Evolutionary conservation across 2,329 filamentous ascomycete species (phyloP).

Genomic region (Aspergillus sp.): DNA sequence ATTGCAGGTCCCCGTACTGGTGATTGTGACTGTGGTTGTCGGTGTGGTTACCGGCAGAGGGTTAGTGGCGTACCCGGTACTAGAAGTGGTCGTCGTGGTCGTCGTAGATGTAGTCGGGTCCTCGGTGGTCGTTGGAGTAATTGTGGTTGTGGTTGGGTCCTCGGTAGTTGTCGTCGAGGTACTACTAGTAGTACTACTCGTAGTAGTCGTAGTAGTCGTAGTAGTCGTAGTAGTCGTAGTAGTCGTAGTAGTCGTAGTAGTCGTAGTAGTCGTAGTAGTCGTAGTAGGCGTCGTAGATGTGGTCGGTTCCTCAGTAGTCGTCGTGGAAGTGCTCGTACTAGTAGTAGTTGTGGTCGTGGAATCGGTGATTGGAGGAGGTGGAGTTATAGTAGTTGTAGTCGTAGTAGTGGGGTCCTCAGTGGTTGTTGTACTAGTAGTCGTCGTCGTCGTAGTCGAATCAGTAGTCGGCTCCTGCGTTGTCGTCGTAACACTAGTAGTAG

Average conservation of each 20-base stretch:
- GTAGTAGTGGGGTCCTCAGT: no score
- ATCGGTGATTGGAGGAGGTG: neutral
- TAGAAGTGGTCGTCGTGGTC: neutral
- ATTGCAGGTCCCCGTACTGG: neutral
- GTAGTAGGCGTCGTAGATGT: slow-evolving; percentile 19
- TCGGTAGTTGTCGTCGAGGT: neutral
- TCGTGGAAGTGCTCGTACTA: neutral
- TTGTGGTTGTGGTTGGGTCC: neutral
- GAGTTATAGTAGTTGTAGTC: neutral
- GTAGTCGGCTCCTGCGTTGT: no score
- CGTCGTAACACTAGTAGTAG: no score
- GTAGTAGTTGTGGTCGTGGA: slow-evolving; percentile 19
- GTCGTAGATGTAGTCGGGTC: neutral
- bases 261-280: neutral
- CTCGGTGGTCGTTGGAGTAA: neutral
- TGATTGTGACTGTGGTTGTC: neutral
- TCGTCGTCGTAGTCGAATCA: no score
- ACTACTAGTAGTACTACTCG: neutral
- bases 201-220: neutral
- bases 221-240: neutral
- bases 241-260: neutral
- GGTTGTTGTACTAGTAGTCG: no score
- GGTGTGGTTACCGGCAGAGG: neutral
- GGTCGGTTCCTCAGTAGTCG: neutral
- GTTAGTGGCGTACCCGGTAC: neutral